These are phyloP conservation scores for Aspergillus candidus DNA, from an alignment of 2,329 filamentous ascomycete species.

Conservation along the genomic window DNA sequence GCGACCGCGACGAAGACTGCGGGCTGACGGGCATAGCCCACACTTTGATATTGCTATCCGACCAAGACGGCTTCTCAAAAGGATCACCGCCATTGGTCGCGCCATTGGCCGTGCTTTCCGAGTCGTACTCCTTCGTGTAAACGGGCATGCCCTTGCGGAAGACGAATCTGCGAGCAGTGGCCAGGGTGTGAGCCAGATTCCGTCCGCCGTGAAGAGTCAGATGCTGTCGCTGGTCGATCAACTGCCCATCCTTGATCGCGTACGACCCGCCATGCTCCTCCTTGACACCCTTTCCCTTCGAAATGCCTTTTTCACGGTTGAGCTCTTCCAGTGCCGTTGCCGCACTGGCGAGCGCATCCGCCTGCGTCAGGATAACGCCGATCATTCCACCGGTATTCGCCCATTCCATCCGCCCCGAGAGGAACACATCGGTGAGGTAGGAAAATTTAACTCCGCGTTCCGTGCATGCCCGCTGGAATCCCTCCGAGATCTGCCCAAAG, in stretches of 20 bases:
- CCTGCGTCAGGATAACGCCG: conserved; percentile 77
- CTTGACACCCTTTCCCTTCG: conserved; percentile 16
- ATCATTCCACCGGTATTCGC: conserved; percentile 71
- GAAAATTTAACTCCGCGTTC: conserved; percentile 61
- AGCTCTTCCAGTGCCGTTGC: conserved; percentile 39
- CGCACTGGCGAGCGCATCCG: conserved; percentile 55
- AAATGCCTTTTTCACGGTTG: conserved; percentile 11
- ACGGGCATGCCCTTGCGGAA: conserved; percentile 77
- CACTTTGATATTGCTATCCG: conserved; percentile 70
- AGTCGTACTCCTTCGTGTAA: conserved; percentile 60
- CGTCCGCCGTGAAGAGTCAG: conserved; percentile 70
- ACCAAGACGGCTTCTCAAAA: conserved; percentile 57
- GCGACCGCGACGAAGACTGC: conserved; percentile 11
- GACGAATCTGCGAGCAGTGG: conserved; percentile 77
- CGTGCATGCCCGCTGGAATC: conserved; percentile 69
- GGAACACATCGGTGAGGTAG: conserved; percentile 70
- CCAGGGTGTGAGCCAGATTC: conserved; percentile 74
- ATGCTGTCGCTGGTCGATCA: conserved; percentile 24
- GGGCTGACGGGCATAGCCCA: conserved; percentile 67
- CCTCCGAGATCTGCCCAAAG: conserved; percentile 77
- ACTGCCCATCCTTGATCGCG: conserved; percentile 22
- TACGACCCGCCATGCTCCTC: conserved; percentile 23
- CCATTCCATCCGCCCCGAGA: conserved; percentile 75
- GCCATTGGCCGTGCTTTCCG: conserved; percentile 22
- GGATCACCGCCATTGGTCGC: conserved; percentile 15